phyloP scores from a whole-genome alignment of 2,329 filamentous ascomycete genomes.

The Pseudopyrenochaeta lycopersici region DNA sequence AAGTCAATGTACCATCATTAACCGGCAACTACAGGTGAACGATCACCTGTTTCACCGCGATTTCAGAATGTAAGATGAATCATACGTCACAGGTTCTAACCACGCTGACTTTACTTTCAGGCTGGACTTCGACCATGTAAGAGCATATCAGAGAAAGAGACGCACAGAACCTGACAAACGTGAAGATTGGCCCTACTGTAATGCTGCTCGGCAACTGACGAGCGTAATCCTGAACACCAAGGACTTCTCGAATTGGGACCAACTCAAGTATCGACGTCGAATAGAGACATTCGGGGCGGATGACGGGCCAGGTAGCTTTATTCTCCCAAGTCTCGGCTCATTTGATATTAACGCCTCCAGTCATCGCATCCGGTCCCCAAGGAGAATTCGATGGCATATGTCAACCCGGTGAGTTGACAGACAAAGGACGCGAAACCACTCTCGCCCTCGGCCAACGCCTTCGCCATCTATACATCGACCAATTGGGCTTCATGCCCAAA shows the following conservation, averaged over 20 bases:
- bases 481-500: constrained; percentile 59
- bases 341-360: constrained; percentile 17
- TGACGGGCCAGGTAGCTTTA: constrained; percentile 51
- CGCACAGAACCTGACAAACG: constrained; percentile 4
- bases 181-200: constrained; percentile 88
- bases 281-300: constrained; percentile 82
- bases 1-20: constrained; percentile 3
- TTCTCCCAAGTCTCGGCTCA: too few species aligned
- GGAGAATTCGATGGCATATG: constrained; percentile 81
- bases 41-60: constrained; percentile 85
- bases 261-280: constrained; percentile 71
- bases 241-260: constrained; percentile 64
- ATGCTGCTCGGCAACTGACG: constrained; percentile 74
- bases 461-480: constrained; percentile 60
- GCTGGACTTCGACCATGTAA: constrained; percentile 46
- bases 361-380: constrained; percentile 71
- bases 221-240: constrained; percentile 66
- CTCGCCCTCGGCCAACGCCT: constrained; percentile 58
- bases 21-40: constrained; percentile 63
- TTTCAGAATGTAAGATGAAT: constrained; percentile 75
- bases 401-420: constrained; percentile 60
- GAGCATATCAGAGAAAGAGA: background rate
- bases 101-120: constrained; percentile 20
- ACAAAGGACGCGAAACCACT: constrained; percentile 60
- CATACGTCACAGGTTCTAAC: background rate